Base-by-base conservation (phyloP, 768 basidiomycete genomes). In the Amanita pseudoporphyria region DNA sequence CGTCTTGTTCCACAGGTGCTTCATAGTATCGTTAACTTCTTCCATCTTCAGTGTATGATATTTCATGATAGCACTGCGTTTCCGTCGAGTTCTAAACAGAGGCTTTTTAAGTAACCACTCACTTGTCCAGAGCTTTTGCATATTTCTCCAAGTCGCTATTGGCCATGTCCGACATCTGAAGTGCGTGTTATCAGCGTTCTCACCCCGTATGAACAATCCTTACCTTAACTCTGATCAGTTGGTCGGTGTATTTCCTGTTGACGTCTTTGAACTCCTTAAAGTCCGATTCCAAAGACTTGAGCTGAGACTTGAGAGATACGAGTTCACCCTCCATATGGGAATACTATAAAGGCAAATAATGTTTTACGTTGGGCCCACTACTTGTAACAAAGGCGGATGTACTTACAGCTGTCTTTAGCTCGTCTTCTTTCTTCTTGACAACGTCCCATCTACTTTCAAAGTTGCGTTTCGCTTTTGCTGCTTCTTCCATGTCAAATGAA, bases 41-140 rank as follows among this genome's bases (percentile, higher is more conserved):
- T 94, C 91, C 96, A 98, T 96, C 69, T 99, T 99, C 58, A 96
- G 74, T 12, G 82, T 71, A 60, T 99, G 96, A 60, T 97, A 99
- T 65, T 90, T 91, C 90, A 99, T 96, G 64, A 99, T 98, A 36
- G 94, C 96, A 56, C 95, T 97, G 51, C 2, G 51, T 36, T 30
- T 67, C 45, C 61, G 52, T 43, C 16, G 45, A 28, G n/a, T 5
- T 22, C 46, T 5, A 22, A 14, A 26, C 26, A 39, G 39, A 33
- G 5, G 33, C 18, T 16, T 31, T 41, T 50, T 28, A 10, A 26
- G 43, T 38, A 19, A 2, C 12, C 18, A 62, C 84, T 56, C 56
- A 97, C 95, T 87, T 95, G 68, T 99, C 96, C 42, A 99, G 68
- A 2, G 96, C 96, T 62, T 98, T 98, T 4, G 82, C 89, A 53